phyloP scores from a whole-genome alignment of 1,284 basidiomycete genomes.

The Ustilago vetiveriae region DNA sequence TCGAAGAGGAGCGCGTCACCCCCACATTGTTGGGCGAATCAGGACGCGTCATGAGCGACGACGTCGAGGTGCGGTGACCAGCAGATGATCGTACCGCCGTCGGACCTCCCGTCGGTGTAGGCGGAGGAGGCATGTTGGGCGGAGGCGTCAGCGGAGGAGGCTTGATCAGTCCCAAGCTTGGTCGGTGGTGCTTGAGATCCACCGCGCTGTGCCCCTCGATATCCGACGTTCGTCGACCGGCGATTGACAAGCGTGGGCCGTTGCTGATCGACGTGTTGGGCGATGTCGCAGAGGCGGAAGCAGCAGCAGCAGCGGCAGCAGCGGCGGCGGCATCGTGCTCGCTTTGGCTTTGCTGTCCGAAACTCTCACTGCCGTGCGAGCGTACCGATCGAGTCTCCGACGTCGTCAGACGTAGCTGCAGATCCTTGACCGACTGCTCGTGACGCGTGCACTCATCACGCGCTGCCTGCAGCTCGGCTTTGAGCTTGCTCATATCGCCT shows the following conservation, averaged over 20 bases:
- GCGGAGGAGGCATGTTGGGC: constrained; percentile 83
- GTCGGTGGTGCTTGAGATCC: constrained; percentile 30
- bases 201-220: constrained; percentile 16
- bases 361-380: constrained; percentile 42
- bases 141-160: constrained; percentile 87
- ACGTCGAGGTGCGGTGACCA: constrained; percentile 48
- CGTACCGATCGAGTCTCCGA: constrained; percentile 53
- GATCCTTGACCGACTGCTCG: constrained; percentile 47
- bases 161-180: constrained; percentile 70
- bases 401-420: constrained; percentile 45
- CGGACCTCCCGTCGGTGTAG: constrained; percentile 37
- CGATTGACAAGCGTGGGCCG: constrained; percentile 36
- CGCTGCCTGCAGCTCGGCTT: constrained; percentile 81
- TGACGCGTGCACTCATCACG: constrained; percentile 75
- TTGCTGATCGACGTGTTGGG: constrained; percentile 8
- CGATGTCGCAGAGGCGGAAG: no score
- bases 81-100: constrained; percentile 20
- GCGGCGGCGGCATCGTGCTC: constrained; percentile 26
- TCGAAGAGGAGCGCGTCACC: constrained; percentile 56
- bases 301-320: constrained; percentile 3
- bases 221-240: constrained; percentile 17
- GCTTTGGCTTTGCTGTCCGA: constrained; percentile 32
- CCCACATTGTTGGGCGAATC: constrained; percentile 46
- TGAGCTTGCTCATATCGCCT: constrained; percentile 51
- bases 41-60: constrained; percentile 48